Base-by-base conservation (phyloP, 768 basidiomycete genomes). In the Russula olivacea region DNA sequence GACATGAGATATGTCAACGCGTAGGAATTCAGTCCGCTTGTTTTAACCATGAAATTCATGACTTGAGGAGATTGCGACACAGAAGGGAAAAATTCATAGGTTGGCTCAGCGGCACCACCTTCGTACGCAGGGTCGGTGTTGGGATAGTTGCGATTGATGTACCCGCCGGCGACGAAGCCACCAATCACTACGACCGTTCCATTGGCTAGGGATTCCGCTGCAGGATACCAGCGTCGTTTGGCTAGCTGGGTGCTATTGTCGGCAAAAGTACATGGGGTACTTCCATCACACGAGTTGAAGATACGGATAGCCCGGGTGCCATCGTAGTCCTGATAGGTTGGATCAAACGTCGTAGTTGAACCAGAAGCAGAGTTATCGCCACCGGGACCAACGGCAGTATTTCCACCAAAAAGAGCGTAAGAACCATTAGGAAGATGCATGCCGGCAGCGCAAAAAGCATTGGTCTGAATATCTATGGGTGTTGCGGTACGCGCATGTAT, bases 341-440 rank as follows among this genome's bases (percentile, higher is more conserved):
- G 74, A 68, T 90, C 88, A 76, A 77, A 90, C 1, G 74, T 69
- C 21, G 80, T 83, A 6, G 80, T 76, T 40, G 62, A 67, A 38
- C 61, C 52, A 21, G 61, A 23, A 52, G 82, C 81, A 25, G 83
- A 82, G 30, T 83, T 77, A 58, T 76, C 76, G 38, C 88, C 91
- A 34, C 84, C 83, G 4, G 80, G 83, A 25, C 83, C 84, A 19
- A 91, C 77, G 17, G 90, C 89, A 28, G 82, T 81, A 69, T 92
- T 92, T 8, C 91, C 90, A 64, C 90, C 90, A 66, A 91, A 86
- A 0, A 88, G 83, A 11, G 77, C 81, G 62, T 77, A 91, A 1
- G 88, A 89, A 41, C 88, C 88, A 64, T 91, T 91, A 11, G 89
- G 89, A 0, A 91, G 76, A 70, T 91, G 88, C 83, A 86, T 83